Base-by-base conservation (phyloP, 2,329 filamentous ascomycete genomes). In the Colletotrichum sublineola region DNA sequence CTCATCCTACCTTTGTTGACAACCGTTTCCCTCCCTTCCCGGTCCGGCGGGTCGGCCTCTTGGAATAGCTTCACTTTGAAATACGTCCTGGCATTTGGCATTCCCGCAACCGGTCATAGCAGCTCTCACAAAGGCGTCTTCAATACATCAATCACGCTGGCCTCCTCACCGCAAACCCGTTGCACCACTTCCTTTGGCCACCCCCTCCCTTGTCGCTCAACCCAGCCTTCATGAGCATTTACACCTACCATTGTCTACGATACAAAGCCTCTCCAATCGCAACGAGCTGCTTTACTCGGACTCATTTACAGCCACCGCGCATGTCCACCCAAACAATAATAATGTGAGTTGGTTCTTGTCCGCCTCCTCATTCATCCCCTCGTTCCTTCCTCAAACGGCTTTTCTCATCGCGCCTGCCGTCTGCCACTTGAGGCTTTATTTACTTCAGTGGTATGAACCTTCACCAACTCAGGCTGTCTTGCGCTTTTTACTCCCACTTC, bases 1-100 rank as follows among this genome's bases (percentile, higher is more conserved):
- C 68, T 71, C 66, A 24, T 68, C 56, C 68, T 53, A 40, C 63
- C 71, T 73, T 73, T 73, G 71, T 71, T 73, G 68, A 71, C 68
- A 67, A 53, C 68, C 52, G 52, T 40, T 60, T 70, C 66, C 70
- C 66, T 73, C 61, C 55, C 61, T 65, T 73, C 71, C 71, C 71
- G 46, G 67, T 72, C 71, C 68, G 71, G 68, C 71, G 68, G 62
- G 71, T 53, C 71, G 38, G 67, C 55, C 55, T 14, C 60, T 70
- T 70, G 70, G 67, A 63, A 73, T 73, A 73, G 68, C 71, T 63
- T 73, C 71, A 72, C 50, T 73, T 57, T 52, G 36, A 50, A 29
- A 65, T 56, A 46, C 60, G 38, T 56, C 48, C 38, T 24, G n/a
- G 20, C 1, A 15, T 18, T 53, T n/a, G 36, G 33, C 20, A 48